A percentile compares a stretch with the other conserved stretches of the same genome.
Conservation (phyloP, 371 early-diverging fungal genomes). For the Mortierella sp. region DNA sequence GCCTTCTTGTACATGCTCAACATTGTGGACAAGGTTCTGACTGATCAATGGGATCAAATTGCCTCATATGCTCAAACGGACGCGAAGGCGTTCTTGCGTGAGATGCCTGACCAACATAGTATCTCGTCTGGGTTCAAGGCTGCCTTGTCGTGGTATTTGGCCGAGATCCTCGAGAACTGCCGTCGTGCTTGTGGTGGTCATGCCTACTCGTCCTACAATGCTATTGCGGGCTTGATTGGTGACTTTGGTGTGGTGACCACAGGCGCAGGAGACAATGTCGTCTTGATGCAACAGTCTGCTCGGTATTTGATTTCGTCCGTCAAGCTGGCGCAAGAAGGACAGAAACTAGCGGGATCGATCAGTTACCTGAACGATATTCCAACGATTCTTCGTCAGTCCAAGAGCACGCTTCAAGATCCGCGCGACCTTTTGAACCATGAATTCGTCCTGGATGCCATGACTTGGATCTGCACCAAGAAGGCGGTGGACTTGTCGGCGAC, state of each 20-base stretch:
- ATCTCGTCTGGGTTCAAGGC: conserved; percentile 66
- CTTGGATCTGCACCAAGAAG: conserved; percentile 52
- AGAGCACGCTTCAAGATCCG: conserved; percentile 33
- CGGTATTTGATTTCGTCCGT: conserved; percentile 56
- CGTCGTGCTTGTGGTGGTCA: conserved; percentile 70
- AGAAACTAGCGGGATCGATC: conserved; percentile 39
- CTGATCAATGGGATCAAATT: conserved; percentile 38
- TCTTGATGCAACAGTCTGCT: conserved; percentile 69
- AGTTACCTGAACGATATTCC: conserved; percentile 50
- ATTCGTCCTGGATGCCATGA: conserved; percentile 40
- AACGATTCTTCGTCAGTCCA: conserved; percentile 20
- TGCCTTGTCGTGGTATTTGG: conserved; percentile 63
- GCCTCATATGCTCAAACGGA: conserved; percentile 47
- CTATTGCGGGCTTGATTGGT: conserved; percentile 66
- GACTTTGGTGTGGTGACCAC: conserved; percentile 78
- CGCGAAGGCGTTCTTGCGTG: conserved; percentile 56
- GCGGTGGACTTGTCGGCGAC: conserved; percentile 22
- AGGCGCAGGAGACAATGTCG: conserved; percentile 76
- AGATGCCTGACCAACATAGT: conserved; percentile 70
- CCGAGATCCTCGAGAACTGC: conserved; percentile 65
- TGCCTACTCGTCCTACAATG: conserved; percentile 74
- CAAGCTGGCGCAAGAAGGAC: conserved; percentile 39
- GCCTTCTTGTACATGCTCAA: conserved; percentile 63
- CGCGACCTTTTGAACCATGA: conserved; percentile 48
- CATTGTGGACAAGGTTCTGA: conserved; percentile 44